Percentiles rank a stretch among this genome's conserved stretches.
Evolutionary conservation across 257 asterid genomes (phyloP).

Genomic region (Cinchona pubescens): DNA sequence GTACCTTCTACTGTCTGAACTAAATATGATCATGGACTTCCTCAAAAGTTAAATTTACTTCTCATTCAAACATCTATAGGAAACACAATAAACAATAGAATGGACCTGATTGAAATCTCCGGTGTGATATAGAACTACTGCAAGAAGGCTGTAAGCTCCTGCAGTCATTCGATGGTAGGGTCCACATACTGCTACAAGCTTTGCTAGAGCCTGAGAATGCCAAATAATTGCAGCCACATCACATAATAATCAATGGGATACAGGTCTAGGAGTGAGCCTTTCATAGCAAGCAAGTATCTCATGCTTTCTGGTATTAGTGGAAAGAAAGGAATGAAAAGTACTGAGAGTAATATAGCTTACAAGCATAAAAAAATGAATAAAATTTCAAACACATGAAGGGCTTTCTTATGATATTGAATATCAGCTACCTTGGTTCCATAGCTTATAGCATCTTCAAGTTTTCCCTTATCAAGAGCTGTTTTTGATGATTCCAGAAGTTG

Average conservation of each 20-base stretch:
- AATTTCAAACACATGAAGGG: conserved; percentile 8
- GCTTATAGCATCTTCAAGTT: conserved; percentile 94
- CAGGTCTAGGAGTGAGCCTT: neutral
- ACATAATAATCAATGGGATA: neutral
- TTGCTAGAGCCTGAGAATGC: conserved; percentile 70
- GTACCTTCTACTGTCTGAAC: conserved; percentile 2
- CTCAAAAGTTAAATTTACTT: neutral
- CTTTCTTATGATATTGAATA: neutral
- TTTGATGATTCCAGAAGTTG: conserved; percentile 92
- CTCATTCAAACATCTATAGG: conserved; percentile 7
- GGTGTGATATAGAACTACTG: conserved; percentile 90
- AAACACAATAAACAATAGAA: conserved; percentile 20
- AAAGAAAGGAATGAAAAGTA: neutral
- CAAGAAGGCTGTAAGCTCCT: conserved; percentile 96
- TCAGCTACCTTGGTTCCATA: conserved; percentile 80
- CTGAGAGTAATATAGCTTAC: neutral
- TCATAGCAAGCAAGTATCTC: neutral
- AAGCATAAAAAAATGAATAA: neutral
- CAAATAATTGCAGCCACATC: conserved; percentile 10
- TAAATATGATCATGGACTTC: neutral
- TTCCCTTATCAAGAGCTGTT: conserved; percentile 89
- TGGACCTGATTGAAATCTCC: conserved; percentile 94
- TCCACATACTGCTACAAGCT: conserved; percentile 92
- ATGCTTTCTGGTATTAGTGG: neutral
- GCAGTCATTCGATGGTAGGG: conserved; percentile 96